Percentiles rank a stretch among this genome's conserved stretches.
Evolutionary conservation across 2,329 filamentous ascomycete genomes (phyloP).

Genomic region (Didymellaceae sp.): DNA sequence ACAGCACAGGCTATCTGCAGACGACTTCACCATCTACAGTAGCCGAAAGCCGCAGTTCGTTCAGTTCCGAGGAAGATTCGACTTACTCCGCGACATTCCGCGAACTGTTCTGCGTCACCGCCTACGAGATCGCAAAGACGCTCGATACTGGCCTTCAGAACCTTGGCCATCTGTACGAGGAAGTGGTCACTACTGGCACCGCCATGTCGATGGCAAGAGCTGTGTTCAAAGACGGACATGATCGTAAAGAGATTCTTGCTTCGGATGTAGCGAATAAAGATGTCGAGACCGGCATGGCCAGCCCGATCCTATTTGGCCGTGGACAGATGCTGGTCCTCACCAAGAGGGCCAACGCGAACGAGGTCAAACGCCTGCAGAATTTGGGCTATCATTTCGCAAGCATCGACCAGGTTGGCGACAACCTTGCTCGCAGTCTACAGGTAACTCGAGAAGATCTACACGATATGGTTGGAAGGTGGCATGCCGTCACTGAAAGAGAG

Average conservation of each 20-base stretch:
- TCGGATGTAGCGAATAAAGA: constrained; percentile 41
- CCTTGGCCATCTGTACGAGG: constrained; percentile 75
- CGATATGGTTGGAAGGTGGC: constrained; percentile 68
- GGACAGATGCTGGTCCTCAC: constrained; percentile 85
- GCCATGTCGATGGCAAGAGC: constrained; percentile 66
- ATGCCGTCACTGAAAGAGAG: constrained; percentile 55
- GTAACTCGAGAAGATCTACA: constrained; percentile 69
- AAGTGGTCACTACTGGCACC: constrained; percentile 72
- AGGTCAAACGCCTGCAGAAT: constrained; percentile 70
- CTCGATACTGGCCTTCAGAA: constrained; percentile 68
- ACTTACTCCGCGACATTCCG: constrained; percentile 80
- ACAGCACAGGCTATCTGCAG: constrained; percentile 50
- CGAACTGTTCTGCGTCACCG: constrained; percentile 82
- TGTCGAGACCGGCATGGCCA: constrained; percentile 47
- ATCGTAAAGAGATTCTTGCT: constrained; percentile 33
- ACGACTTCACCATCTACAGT: constrained; percentile 22
- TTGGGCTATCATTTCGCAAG: constrained; percentile 78
- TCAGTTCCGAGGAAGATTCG: constrained; percentile 60
- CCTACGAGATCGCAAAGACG: constrained; percentile 72
- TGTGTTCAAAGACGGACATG: constrained; percentile 53
- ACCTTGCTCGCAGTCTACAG: constrained; percentile 76
- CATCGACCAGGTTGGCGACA: constrained; percentile 64
- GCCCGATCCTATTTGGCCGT: constrained; percentile 61
- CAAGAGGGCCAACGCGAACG: constrained; percentile 65
- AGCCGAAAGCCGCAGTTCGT: constrained; percentile 27